A percentile compares a stretch with the other conserved stretches of the same genome.
phyloP scores from a whole-genome alignment of 192 early-diverging fungal species.

The Backusella morwellensis region DNA sequence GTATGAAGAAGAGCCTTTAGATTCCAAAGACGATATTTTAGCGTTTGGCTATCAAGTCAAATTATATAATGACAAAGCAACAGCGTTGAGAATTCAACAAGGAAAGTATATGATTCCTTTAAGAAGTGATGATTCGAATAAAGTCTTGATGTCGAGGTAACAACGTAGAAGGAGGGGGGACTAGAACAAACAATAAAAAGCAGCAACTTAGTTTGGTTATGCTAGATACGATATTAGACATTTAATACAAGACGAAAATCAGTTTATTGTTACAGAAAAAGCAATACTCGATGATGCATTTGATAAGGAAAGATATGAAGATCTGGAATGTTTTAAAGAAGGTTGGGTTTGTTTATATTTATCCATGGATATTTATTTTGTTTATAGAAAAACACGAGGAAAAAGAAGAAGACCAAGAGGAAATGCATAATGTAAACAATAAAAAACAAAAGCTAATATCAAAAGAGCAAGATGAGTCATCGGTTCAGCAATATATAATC shows the following conservation, averaged over 20 bases:
- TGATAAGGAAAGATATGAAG: constrained; percentile 56
- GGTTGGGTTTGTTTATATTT: neutral
- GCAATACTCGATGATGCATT: constrained; percentile 22
- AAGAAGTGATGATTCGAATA: constrained; percentile 28
- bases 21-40: constrained; percentile 35
- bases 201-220: neutral
- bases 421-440: neutral
- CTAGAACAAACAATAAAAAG: neutral
- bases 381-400: constrained; percentile 24
- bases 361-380: neutral
- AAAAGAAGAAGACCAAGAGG: neutral
- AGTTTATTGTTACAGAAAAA: constrained; percentile 3
- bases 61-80: constrained; percentile 41
- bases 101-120: constrained; percentile 43
- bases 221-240: constrained; percentile 65
- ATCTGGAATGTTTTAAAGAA: constrained; percentile 54
- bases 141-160: constrained; percentile 47
- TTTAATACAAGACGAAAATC: constrained; percentile 45
- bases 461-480: constrained; percentile 5
- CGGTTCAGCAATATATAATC: constrained; percentile 15
- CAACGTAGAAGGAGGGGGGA: neutral
- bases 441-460: neutral
- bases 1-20: constrained; percentile 11
- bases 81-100: constrained; percentile 36
- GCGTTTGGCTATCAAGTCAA: constrained; percentile 52